Percentiles rank a stretch among this genome's conserved stretches.
Conservation (phyloP, 2,329 filamentous ascomycete genomes). For the Chaetomiaceae sp. region DNA sequence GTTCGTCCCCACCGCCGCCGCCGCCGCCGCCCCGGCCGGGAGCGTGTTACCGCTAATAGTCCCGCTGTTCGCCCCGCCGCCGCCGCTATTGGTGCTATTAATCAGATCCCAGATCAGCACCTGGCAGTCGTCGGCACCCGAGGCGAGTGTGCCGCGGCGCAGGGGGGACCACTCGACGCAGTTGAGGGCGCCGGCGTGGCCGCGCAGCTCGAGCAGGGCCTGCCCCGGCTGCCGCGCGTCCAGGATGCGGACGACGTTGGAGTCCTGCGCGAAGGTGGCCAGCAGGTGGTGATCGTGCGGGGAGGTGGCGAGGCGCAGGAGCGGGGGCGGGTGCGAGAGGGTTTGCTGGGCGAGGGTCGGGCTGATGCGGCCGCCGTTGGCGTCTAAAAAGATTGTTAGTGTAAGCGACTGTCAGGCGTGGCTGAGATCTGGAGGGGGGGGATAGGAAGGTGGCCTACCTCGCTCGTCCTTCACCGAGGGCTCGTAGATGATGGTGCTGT, state of each 20-base stretch:
- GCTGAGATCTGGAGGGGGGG: background rate
- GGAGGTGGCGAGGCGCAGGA: constrained; percentile 78
- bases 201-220: constrained; percentile 85
- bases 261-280: constrained; percentile 95
- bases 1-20: constrained; percentile 45
- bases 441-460: constrained; percentile 47
- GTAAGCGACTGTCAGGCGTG: background rate
- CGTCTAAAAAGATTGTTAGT: constrained; percentile 33
- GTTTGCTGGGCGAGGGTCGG: constrained; percentile 72
- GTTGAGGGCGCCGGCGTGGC: constrained; percentile 79
- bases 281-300: constrained; percentile 93
- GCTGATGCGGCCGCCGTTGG: constrained; percentile 59
- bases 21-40: constrained; percentile 20
- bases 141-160: constrained; percentile 80
- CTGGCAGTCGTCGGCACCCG: constrained; percentile 84
- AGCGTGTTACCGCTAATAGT: no score
- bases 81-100: constrained; percentile 45
- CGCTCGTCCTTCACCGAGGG: constrained; percentile 78
- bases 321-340: constrained; percentile 67
- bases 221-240: constrained; percentile 95
- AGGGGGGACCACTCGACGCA: constrained; percentile 93
- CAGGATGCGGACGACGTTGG: constrained; percentile 84
- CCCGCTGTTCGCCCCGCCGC: constrained; percentile 26
- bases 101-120: constrained; percentile 93
- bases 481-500: constrained; percentile 98